Evolutionary conservation across 2,329 filamentous ascomycete species (phyloP), one percentile per base, ranked within the genome.

Genomic region (Teratosphaeriaceae sp.): DNA sequence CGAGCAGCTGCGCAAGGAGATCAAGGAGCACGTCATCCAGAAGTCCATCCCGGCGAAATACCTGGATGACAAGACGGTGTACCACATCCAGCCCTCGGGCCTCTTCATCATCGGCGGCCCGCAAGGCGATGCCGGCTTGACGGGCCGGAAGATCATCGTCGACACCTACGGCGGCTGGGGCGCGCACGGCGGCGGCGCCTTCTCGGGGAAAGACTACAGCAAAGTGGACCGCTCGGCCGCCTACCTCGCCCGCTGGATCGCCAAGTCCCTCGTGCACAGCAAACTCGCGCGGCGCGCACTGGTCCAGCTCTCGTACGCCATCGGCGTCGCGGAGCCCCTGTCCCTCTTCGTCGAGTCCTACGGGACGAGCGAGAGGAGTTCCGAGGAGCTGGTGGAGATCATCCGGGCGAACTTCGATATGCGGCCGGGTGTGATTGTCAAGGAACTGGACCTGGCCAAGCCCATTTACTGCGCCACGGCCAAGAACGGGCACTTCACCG

Each of bases 151-250:
- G 84, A 98, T 98, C 80, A 85, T 96, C 57, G 92, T 98, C 68
- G 92, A 98, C 76, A 97, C 92, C 70, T 98, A 98, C 76, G 92
- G 92, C 77, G 92, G 92, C 64, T 97, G 92, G 92, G 92, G 92
- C 75, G 92, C 92, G 61, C 92, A 98, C 79, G 92, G 92, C 79
- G 92, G 92, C 78, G 92, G 92, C 84, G 92, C 92, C 70, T 98
- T 98, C 85, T 97, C 92, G 63, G 92, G 92, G 65, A 98, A 98
- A 84, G 92, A 98, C 72, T 98, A 96, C 82, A 96, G 88, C 80
- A 98, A 98, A 82, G 92, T 98, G 72, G 92, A 98, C 69, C 87
- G 92, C 62, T 97, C 92, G 42, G 92, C 92, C 56, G 92, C 92
- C 64, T 98, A 98, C 76, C 82, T 97, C 59, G 89, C 80, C 58